A percentile compares a stretch with the other conserved stretches of the same genome.
These are phyloP conservation scores for Colletotrichum trifolii DNA, from an alignment of 2,329 filamentous ascomycete species.

Conservation along the genomic window DNA sequence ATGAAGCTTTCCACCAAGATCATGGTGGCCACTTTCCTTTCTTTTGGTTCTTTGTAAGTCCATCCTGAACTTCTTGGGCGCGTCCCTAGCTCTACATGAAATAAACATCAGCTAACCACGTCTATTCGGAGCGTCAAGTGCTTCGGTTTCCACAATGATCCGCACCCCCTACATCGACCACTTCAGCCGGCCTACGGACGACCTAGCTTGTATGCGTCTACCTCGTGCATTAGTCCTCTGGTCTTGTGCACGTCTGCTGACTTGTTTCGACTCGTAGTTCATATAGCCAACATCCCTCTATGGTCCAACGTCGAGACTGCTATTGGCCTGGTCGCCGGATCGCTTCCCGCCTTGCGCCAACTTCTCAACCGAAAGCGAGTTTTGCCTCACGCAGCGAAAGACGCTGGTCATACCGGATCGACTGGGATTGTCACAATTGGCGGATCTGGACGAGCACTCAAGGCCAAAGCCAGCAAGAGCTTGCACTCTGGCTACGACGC, in stretches of 20 bases:
- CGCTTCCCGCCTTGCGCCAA: slow-evolving; percentile 35
- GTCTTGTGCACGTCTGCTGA: background rate
- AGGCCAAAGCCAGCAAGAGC: slow-evolving; percentile 28
- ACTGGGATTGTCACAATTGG: slow-evolving; percentile 34
- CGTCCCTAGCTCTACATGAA: too few relatives aligned
- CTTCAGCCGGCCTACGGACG: slow-evolving; percentile 36
- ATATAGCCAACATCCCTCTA: slow-evolving; percentile 36
- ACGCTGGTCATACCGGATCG: slow-evolving; percentile 7
- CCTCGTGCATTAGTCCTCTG: rapidly evolving
- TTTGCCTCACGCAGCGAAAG: slow-evolving; percentile 12
- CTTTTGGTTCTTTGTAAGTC: slow-evolving; percentile 41
- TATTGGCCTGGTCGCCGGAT: slow-evolving; percentile 37
- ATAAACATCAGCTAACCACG: too few relatives aligned
- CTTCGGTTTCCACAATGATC: slow-evolving; percentile 39
- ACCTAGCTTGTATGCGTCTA: slow-evolving; percentile 36
- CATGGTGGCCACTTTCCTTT: slow-evolving; percentile 35
- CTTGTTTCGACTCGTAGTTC: slow-evolving; percentile 27
- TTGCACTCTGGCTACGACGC: slow-evolving; percentile 27
- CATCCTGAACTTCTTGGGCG: background rate
- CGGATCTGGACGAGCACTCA: slow-evolving; percentile 27
- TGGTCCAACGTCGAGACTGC: slow-evolving; percentile 39
- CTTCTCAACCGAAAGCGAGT: slow-evolving; percentile 15
- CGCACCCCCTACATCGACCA: slow-evolving; percentile 39
- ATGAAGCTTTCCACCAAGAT: slow-evolving; percentile 42
- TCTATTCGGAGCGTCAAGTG: slow-evolving; percentile 26